Conservation (phyloP, 331 rosid species). For the Pyrus hybrid region DNA sequence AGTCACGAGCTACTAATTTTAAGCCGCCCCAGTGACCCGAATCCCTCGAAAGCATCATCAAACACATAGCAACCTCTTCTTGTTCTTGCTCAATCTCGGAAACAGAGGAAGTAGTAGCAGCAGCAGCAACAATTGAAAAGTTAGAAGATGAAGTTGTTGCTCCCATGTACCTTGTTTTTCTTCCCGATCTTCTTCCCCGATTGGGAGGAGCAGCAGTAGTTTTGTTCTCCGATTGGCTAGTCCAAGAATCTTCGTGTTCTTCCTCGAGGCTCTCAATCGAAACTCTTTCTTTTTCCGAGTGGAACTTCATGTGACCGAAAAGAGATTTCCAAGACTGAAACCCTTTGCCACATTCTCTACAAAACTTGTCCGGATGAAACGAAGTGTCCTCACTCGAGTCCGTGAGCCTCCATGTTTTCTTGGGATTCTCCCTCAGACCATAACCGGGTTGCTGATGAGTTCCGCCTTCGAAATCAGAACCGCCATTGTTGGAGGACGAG, state of each 20-base stretch:
- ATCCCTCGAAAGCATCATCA: slow-evolving; percentile 84
- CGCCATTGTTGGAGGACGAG: slow-evolving; percentile 24
- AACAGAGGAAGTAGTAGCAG: slow-evolving; percentile 36
- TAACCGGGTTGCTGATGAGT: slow-evolving; percentile 29
- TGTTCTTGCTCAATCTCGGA: slow-evolving; percentile 72
- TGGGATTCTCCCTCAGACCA: slow-evolving; percentile 69
- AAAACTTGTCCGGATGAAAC: slow-evolving; percentile 30
- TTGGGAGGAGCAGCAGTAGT: slow-evolving; percentile 28
- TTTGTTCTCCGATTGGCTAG: slow-evolving; percentile 68
- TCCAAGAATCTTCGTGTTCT: slow-evolving; percentile 69
- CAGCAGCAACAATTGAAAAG: slow-evolving; percentile 15
- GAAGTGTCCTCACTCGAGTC: slow-evolving; percentile 34
- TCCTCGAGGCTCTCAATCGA: slow-evolving; percentile 13
- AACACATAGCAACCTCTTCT: slow-evolving; percentile 83
- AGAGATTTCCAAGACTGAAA: slow-evolving; percentile 81
- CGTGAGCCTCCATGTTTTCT: slow-evolving; percentile 55
- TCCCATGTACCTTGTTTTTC: slow-evolving; percentile 45
- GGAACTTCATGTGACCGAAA: slow-evolving; percentile 82
- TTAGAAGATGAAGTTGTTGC: slow-evolving; percentile 34
- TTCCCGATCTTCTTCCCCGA: slow-evolving; percentile 45
- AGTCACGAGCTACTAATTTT: slow-evolving; percentile 30
- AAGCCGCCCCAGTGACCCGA: slow-evolving; percentile 42
- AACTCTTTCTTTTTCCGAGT: slow-evolving; percentile 49
- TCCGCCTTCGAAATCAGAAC: slow-evolving; percentile 27
- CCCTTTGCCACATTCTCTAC: slow-evolving; percentile 76